phyloP scores from a whole-genome alignment of 805 yeast genomes.

The Yarrowia phangngaensis region DNA sequence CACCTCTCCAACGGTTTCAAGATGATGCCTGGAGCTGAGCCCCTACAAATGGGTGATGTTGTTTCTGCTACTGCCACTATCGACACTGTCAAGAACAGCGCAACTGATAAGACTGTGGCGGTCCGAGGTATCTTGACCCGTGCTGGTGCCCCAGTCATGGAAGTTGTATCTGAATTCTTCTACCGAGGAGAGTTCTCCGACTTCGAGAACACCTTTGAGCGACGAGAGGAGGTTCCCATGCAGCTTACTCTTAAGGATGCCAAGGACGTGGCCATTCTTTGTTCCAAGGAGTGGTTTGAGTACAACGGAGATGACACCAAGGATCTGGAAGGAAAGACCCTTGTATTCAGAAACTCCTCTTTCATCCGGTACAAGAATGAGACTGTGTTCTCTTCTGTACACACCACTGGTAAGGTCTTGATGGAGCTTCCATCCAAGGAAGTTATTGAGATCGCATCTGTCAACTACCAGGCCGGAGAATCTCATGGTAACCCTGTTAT shows the following conservation, averaged over 20 bases:
- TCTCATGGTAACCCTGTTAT: constrained; percentile 97
- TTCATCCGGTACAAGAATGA: constrained; percentile 75
- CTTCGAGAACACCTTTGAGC: constrained; percentile 88
- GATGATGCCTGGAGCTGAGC: constrained; percentile 87
- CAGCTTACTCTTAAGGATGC: constrained; percentile 67
- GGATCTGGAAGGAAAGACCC: constrained; percentile 70
- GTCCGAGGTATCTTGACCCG: constrained; percentile 85
- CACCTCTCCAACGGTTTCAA: constrained; percentile 93
- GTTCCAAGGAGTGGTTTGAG: constrained; percentile 97
- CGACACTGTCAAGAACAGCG: constrained; percentile 82
- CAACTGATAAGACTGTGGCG: constrained; percentile 92
- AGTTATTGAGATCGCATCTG: constrained; percentile 74
- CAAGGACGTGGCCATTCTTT: constrained; percentile 88
- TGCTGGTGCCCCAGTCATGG: constrained; percentile 78
- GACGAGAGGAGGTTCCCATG: constrained; percentile 80
- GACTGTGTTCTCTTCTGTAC: constrained; percentile 69
- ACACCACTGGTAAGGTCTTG: constrained; percentile 78
- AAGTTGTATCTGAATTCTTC: constrained; percentile 90
- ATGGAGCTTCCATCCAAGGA: constrained; percentile 92
- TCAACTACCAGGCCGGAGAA: constrained; percentile 83
- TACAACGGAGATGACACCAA: constrained; percentile 53
- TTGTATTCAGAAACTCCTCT: constrained; percentile 87
- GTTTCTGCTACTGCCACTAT: constrained; percentile 80
- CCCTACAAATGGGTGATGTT: constrained; percentile 81
- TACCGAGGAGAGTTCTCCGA: constrained; percentile 91